phyloP scores from a whole-genome alignment of 179 eudicot genomes.

The Carnegiea gigantea region DNA sequence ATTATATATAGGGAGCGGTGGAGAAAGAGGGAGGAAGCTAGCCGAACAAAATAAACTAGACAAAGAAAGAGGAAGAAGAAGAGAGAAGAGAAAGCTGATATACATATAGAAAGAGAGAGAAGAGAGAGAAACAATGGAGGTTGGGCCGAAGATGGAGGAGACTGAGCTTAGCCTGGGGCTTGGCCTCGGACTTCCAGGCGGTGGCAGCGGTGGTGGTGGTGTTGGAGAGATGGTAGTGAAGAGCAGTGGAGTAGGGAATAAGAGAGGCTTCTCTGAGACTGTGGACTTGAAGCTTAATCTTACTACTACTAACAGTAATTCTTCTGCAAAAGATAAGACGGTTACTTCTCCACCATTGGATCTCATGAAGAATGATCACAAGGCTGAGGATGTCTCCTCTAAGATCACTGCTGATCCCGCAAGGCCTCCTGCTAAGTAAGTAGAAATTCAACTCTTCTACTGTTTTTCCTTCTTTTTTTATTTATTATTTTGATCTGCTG shows the following conservation, averaged over 20 bases:
- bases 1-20: slow-evolving; percentile 26
- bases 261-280: slow-evolving; percentile 61
- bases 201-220: slow-evolving; percentile 35
- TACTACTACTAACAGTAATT: slow-evolving; percentile 5
- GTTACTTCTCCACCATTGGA: slow-evolving; percentile 28
- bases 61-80: slow-evolving; percentile 9
- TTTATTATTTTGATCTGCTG: not conserved
- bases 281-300: slow-evolving; percentile 74
- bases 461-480: not conserved
- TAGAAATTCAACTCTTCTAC: not conserved
- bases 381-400: slow-evolving; percentile 18
- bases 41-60: not conserved
- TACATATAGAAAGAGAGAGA: not conserved
- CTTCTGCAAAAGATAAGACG: slow-evolving; percentile 21
- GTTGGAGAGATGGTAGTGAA: slow-evolving; percentile 18
- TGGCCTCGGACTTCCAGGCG: slow-evolving; percentile 47
- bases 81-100: slow-evolving; percentile 5
- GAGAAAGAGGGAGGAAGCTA: slow-evolving; percentile 10
- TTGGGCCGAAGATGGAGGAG: slow-evolving; percentile 49
- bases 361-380: slow-evolving; percentile 28
- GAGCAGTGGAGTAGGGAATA: slow-evolving; percentile 43
- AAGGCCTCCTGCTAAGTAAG: slow-evolving; percentile 82
- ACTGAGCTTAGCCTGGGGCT: slow-evolving; percentile 59
- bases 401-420: slow-evolving; percentile 31
- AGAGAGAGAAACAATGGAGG: slow-evolving; percentile 24